Evolutionary conservation across 208 protist species (phyloP).

Genomic region (Vickermania spadyakhi): DNA sequence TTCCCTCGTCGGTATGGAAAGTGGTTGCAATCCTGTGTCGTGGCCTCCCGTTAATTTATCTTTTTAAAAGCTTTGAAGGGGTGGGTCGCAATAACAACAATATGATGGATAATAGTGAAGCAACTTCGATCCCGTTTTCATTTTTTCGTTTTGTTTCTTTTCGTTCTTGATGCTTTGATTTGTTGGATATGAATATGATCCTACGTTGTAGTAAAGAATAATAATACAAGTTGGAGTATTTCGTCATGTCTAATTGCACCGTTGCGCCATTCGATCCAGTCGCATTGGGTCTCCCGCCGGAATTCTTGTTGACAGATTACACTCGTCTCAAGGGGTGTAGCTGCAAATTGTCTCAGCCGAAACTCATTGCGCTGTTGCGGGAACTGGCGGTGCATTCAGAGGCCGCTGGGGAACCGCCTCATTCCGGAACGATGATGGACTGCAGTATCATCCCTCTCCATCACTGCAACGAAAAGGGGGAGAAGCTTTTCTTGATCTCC

Average conservation of each 20-base stretch:
- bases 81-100: background rate
- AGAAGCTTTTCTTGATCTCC: conserved; percentile 84
- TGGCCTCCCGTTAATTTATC: conserved; percentile 69
- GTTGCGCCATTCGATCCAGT: conserved; percentile 55
- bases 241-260: too few relatives aligned
- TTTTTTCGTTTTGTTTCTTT: background rate
- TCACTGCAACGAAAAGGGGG: conserved; percentile 27
- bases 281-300: conserved; percentile 52
- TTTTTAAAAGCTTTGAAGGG: conserved; percentile 53
- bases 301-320: conserved; percentile 87
- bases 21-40: too few relatives aligned
- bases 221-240: too few relatives aligned
- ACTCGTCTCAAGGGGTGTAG: conserved; percentile 88
- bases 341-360: conserved; percentile 92
- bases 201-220: background rate
- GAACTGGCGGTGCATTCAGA: conserved; percentile 59
- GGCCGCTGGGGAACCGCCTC: conserved; percentile 41
- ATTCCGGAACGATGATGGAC: conserved; percentile 49
- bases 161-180: conserved; percentile 3
- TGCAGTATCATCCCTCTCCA: conserved; percentile 89
- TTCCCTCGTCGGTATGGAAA: too few relatives aligned
- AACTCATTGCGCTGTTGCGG: conserved; percentile 81
- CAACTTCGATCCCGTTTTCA: background rate
- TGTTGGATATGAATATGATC: background rate
- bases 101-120: background rate